Evolutionary conservation across 192 early-diverging fungal genomes (phyloP).

Genomic region (Entomortierella chlamydospora): DNA sequence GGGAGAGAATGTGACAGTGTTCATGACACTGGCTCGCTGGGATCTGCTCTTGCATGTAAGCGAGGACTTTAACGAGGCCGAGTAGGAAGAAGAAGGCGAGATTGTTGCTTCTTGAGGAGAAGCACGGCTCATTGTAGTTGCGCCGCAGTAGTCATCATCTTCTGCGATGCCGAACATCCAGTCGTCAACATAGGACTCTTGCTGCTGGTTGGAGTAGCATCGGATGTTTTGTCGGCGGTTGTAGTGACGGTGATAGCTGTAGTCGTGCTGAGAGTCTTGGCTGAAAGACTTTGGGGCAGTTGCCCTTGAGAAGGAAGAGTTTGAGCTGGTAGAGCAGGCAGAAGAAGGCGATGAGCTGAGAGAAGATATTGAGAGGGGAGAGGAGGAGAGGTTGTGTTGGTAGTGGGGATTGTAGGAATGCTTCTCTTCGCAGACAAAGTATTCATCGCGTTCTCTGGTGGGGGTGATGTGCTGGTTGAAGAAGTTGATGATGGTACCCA

Average conservation of each 20-base stretch:
- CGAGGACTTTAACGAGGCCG: slow-evolving; percentile 24
- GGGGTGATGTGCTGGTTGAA: slow-evolving; percentile 18
- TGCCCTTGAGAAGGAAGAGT: slow-evolving; percentile 27
- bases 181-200: slow-evolving; percentile 22
- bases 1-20: slow-evolving; percentile 36
- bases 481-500: slow-evolving; percentile 34
- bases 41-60: slow-evolving; percentile 6
- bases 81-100: slow-evolving; percentile 1
- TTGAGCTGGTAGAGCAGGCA: slow-evolving; percentile 13
- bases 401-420: slow-evolving; percentile 49
- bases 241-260: background rate
- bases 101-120: slow-evolving; percentile 14
- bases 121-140: slow-evolving; percentile 8
- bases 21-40: background rate
- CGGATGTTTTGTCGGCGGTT: slow-evolving; percentile 21
- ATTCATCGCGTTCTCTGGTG: slow-evolving; percentile 4
- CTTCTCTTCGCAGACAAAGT: slow-evolving; percentile 36
- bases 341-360: slow-evolving; percentile 24
- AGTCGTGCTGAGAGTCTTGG: slow-evolving; percentile 10
- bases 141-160: slow-evolving; percentile 12
- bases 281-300: background rate
- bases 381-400: slow-evolving; percentile 39
- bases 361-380: slow-evolving; percentile 13
- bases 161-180: slow-evolving; percentile 44
- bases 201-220: slow-evolving; percentile 6